Conservation (phyloP, 345 rosid species). For the Leavenworthia alabamica region DNA sequence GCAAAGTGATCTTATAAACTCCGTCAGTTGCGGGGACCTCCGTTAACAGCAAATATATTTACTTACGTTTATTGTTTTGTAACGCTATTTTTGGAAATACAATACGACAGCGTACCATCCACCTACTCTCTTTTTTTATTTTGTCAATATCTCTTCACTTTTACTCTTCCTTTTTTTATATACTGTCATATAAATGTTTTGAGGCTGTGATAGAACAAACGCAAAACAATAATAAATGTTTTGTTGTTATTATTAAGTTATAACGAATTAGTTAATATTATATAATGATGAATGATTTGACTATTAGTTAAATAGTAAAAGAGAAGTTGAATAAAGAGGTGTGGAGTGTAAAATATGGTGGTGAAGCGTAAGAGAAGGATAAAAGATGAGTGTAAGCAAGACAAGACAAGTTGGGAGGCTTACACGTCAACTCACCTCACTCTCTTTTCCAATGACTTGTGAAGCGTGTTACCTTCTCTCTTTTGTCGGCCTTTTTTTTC, state of each 20-base stretch:
- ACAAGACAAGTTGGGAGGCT: background rate
- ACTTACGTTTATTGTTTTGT: background rate
- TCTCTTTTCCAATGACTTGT: slow-evolving; percentile 19
- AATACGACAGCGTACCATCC: slow-evolving; percentile 13
- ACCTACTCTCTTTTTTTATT: background rate
- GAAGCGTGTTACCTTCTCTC: background rate
- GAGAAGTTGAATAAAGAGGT: slow-evolving; percentile 1
- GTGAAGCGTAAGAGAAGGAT: slow-evolving; percentile 7
- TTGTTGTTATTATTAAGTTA: background rate
- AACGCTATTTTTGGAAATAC: background rate
- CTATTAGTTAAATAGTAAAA: background rate
- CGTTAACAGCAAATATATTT: background rate
- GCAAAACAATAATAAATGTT: no score
- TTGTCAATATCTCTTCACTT: slow-evolving; percentile 9
- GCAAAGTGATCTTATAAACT: background rate
- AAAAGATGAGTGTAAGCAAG: slow-evolving; percentile 21
- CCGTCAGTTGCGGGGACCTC: background rate
- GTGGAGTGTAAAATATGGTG: slow-evolving; percentile 14
- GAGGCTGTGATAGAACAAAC: background rate
- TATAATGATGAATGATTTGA: background rate
- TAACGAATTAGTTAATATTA: background rate
- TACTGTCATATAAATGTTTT: background rate
- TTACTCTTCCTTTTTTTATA: background rate
- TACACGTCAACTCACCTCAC: slow-evolving; percentile 7
- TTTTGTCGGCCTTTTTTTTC: background rate